Base-by-base conservation (phyloP, 2,329 filamentous ascomycete genomes). In the Capronia epimyces region DNA sequence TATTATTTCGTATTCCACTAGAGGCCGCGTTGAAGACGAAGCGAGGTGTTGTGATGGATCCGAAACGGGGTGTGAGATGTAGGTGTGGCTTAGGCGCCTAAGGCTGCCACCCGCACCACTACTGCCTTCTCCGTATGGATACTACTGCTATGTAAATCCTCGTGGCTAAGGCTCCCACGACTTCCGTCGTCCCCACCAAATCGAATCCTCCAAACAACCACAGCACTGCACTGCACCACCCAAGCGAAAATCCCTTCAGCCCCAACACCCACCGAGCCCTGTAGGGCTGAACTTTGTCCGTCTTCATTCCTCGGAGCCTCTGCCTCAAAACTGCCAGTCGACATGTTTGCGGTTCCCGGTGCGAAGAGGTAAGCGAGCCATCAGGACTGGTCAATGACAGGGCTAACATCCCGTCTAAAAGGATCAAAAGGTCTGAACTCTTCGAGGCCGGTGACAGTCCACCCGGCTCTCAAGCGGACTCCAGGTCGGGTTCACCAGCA, bases 261-360 rank as follows among this genome's bases (percentile, higher is more conserved):
- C 16, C 18, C 16, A 12, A 20, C 18, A n/a, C 29, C 29, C 7
- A 32, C 7, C 29, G 7, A 32, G 3, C 29, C 3, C 29, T n/a
- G 12, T n/a, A 7, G 6, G 12, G 7, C 29, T n/a, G n/a, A n/a
- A n/a, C 29, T n/a, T 32, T n/a, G 12, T 9, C 13, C n/a, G n/a
- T n/a, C n/a, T n/a, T n/a, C n/a, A n/a, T n/a, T 3, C 29, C 7
- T 32, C n/a, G 3, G 29, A 32, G 7, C 6, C 29, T 32, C 29
- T 9, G 3, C 25, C n/a, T n/a, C n/a, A n/a, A n/a, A n/a, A n/a
- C n/a, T n/a, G n/a, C 31, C 31, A 18, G 18, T 18, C 21, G 46
- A 25, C 8, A 58, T 58, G 55, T 58, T 58, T 25, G 46, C 46
- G 10, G 46, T 55, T 12, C 52, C 55, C 18, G 27, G 55, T 29